Evolutionary conservation across 495 filamentous ascomycete species (phyloP), one percentile per base, ranked within the genome.

Genomic region (Neurospora sp.): DNA sequence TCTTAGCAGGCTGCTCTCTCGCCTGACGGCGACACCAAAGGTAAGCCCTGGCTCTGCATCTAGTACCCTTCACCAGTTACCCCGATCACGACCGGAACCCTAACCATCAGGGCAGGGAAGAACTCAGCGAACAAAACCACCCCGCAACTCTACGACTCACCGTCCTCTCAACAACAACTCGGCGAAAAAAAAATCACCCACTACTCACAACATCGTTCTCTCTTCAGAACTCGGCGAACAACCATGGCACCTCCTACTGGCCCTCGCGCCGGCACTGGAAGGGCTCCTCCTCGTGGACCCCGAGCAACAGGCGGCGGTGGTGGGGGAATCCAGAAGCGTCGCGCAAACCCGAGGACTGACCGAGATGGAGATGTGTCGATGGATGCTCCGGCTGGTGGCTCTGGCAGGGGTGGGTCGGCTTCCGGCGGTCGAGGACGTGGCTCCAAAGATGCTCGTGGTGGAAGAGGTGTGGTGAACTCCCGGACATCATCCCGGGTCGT

Each of bases 291-390:
- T 66, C 54, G 54, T 66, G 54, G 54, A 18, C 54, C 54, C 54
- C 54, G 54, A 66, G 54, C 54, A 18, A 66, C 54, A 31, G 54
- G 74, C 70, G 69, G 74, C 72, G 37, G 37, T 27, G 77, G 78
- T 74, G 92, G 91, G 69, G 92, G 92, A 40, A 92, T 95, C 72
- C 86, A 89, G 71, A 96, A 96, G 85, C 89, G 89, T 71, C 85
- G 82, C 23, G 74, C 72, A 42, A 73, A 80, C 75, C 74, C 82
- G 16, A 86, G 88, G 69, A 84, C 88, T 72, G 93, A 96, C 79
- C 88, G 88, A 76, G 93, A 96, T 86, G 93, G 93, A 16, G 93
- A 96, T 81, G 84, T 96, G 46, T 87, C 89, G 40, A 97, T 96
- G 93, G 92, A 90, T 80, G 83, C 80, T 69, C 81, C 83, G 27